Base-by-base conservation (phyloP, 192 early-diverging fungal species). In the Coemansia sp. region DNA sequence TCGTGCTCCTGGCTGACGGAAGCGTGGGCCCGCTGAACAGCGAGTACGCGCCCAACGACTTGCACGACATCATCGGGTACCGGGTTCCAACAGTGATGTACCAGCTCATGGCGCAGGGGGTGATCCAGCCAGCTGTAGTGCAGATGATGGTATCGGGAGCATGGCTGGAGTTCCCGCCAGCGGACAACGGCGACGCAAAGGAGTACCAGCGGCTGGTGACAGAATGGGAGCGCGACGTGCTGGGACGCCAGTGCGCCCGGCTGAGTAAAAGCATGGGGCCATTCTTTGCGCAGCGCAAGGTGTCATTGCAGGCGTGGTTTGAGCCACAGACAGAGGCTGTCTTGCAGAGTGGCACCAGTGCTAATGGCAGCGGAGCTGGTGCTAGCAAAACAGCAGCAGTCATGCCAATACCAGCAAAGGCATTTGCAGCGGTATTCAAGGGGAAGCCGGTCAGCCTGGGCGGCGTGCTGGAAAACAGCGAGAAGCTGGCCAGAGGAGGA, bases 21-120 rank as follows among this genome's bases (percentile, higher is more conserved):
- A 74, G 82, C 21, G 85, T 92, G 2, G 86, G 83, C 26, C 91
- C 92, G 35, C 81, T 93, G 68, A 76, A 76, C 45, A 55, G 75
- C 65, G 75, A 75, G 61, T 56, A 69, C 37, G 90, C 90, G 21
- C 92, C 92, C 8, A 88, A 79, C 60, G 92, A 93, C 64, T 83
- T 93, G 56, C 92, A 93, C 61, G 92, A 92, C 50, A 84, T 92
- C 28, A 88, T 93, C 70, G 92, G 92, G 8, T 90, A 88, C 68
- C 83, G 91, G 16, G 83, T 93, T 38, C 92, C 92, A 0, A 85
- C 87, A 38, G 80, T 82, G 26, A 73, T 88, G 9, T 92, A 93
- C 52, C 88, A 86, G 63, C 88, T 88, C 63, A 68, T 93, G 23
- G 86, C 86, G 9, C 86, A 76, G 20, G 89, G 92, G 21, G 50